A percentile compares a stretch with the other conserved stretches of the same genome.
phyloP scores from a whole-genome alignment of 495 filamentous ascomycete species.

The Pyronema domesticum region DNA sequence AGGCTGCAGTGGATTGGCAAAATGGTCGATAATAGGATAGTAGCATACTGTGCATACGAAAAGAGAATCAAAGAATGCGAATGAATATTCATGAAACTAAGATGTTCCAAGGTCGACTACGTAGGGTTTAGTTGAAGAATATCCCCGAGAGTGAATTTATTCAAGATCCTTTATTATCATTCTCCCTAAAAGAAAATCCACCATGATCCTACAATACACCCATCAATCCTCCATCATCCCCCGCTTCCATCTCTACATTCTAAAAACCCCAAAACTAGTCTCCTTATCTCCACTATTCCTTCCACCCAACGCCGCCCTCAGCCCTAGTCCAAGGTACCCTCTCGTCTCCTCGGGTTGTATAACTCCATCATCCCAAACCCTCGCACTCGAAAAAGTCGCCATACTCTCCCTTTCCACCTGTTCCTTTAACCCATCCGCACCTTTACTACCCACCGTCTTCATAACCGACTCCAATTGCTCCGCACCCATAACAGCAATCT shows the following conservation, averaged over 20 bases:
- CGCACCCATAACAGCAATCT: slow-evolving; percentile 87
- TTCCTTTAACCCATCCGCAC: slow-evolving; percentile 61
- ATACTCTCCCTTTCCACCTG: slow-evolving; percentile 85
- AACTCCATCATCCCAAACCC: slow-evolving; percentile 92
- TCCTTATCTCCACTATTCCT: slow-evolving; percentile 39
- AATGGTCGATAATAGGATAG: no score
- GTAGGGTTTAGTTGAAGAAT: no score
- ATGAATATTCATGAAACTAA: no score
- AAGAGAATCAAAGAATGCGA: no score
- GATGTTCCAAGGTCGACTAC: no score
- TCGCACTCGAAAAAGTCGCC: slow-evolving; percentile 68
- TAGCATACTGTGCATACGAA: no score
- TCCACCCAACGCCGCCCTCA: slow-evolving; percentile 61
- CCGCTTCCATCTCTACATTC: slow-evolving; percentile 51
- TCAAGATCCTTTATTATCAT: no score
- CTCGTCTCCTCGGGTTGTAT: slow-evolving; percentile 82
- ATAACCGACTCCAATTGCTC: slow-evolving; percentile 88
- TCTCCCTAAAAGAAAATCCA: no score
- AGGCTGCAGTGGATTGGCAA: no score
- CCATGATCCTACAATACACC: no score
- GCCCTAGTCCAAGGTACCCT: slow-evolving; percentile 59
- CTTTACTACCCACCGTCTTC: slow-evolving; percentile 75
- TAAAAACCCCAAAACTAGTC: slow-evolving; percentile 85
- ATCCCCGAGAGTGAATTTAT: no score
- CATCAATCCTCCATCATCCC: no score